phyloP scores from a whole-genome alignment of 2,329 filamentous ascomycete genomes.

The Xylaria sp. region DNA sequence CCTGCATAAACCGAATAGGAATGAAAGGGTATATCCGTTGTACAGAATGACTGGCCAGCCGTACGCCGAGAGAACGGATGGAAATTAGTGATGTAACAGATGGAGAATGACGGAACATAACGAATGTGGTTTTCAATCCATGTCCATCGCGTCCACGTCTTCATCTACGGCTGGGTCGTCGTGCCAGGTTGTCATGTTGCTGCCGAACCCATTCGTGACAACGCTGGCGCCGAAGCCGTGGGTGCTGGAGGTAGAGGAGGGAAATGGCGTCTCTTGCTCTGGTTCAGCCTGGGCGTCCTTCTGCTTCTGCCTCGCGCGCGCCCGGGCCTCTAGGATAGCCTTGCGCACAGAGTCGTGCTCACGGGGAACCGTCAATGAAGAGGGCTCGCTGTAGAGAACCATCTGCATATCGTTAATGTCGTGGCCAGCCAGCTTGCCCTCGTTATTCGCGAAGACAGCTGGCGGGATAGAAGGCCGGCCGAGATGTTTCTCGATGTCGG shows the following conservation, averaged over 20 bases:
- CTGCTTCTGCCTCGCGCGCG: constrained; percentile 71
- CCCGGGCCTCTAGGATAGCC: constrained; percentile 83
- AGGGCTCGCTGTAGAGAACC: constrained; percentile 75
- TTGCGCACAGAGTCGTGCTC: constrained; percentile 81
- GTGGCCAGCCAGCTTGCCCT: constrained; percentile 63
- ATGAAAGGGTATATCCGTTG: constrained; percentile 2
- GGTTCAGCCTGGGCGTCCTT: constrained; percentile 50
- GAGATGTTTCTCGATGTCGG: constrained; percentile 86
- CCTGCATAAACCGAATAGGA: background rate
- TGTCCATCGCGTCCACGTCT: constrained; percentile 74
- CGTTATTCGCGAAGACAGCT: constrained; percentile 68
- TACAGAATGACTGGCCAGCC: constrained; percentile 24
- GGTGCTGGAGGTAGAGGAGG: background rate
- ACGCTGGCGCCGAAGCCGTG: constrained; percentile 5
- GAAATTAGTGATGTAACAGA: background rate
- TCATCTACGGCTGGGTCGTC: constrained; percentile 43
- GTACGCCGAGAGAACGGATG: constrained; percentile 6
- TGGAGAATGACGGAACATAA: background rate
- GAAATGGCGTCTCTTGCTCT: constrained; percentile 1
- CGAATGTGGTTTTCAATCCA: constrained; percentile 54
- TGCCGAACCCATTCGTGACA: constrained; percentile 10
- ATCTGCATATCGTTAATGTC: constrained; percentile 66
- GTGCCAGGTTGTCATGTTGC: constrained; percentile 11
- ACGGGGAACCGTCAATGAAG: constrained; percentile 77
- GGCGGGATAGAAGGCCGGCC: constrained; percentile 74